A percentile compares a stretch with the other conserved stretches of the same genome.
These are phyloP conservation scores for Kurtzmaniella quercitrusa DNA, from an alignment of 1,139 yeast species.

Conservation along the genomic window DNA sequence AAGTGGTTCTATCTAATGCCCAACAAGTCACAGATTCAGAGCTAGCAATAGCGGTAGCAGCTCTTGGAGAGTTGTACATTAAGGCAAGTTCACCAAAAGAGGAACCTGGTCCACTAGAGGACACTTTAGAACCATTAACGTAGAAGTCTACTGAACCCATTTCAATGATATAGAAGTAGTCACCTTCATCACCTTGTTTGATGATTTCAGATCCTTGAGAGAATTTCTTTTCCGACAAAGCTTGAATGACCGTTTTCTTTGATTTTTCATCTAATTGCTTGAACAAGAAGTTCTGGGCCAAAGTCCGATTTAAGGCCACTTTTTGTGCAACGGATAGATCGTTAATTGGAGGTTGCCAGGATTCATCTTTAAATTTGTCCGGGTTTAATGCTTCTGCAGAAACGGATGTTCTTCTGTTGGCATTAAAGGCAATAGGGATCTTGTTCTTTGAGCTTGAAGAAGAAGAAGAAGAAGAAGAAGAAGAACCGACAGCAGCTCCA, in stretches of 20 bases:
- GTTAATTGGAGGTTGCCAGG: constrained; percentile 73
- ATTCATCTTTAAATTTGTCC: constrained; percentile 50
- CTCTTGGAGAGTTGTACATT: constrained; percentile 97
- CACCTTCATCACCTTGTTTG: constrained; percentile 95
- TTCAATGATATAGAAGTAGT: constrained; percentile 86
- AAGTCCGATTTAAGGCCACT: constrained; percentile 62
- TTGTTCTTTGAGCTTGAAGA: constrained; percentile 8
- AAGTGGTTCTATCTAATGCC: constrained; percentile 92
- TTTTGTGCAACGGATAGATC: constrained; percentile 63
- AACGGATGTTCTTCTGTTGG: constrained; percentile 82
- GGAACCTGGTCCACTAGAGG: constrained; percentile 76
- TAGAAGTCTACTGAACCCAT: constrained; percentile 77
- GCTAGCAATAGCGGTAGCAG: constrained; percentile 85
- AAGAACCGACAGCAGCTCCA: too few species aligned
- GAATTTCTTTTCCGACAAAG: constrained; percentile 69
- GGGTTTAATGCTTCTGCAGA: constrained; percentile 75
- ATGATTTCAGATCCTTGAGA: constrained; percentile 65
- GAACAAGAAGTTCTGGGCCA: constrained; percentile 79
- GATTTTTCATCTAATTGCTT: constrained; percentile 71
- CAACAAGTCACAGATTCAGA: constrained; percentile 65
- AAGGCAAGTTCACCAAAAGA: constrained; percentile 95
- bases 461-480: constrained; percentile 18
- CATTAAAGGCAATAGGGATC: constrained; percentile 62
- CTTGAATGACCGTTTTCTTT: constrained; percentile 71
- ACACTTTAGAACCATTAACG: constrained; percentile 71